A percentile compares a stretch with the other conserved stretches of the same genome.
Conservation (phyloP, 164 flowering plant genomes). For the Umbilicus rupestris region DNA sequence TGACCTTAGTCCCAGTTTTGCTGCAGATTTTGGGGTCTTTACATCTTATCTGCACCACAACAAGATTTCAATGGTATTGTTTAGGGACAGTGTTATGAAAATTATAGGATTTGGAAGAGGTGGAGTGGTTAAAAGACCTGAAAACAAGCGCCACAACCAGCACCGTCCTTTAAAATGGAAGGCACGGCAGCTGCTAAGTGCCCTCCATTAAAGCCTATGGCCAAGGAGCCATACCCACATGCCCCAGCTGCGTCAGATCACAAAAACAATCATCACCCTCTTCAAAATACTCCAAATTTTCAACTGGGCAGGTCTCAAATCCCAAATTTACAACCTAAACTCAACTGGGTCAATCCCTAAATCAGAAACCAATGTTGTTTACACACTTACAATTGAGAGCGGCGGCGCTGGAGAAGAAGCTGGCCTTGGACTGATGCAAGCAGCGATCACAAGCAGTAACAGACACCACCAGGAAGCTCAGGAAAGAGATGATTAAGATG, state of each 20-base stretch:
- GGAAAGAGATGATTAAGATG: slow-evolving; percentile 10
- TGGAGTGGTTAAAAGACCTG: slow-evolving; percentile 30
- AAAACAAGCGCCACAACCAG: slow-evolving; percentile 89
- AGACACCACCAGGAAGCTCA: slow-evolving; percentile 31
- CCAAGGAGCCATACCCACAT: slow-evolving; percentile 85
- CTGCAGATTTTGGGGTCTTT: slow-evolving; percentile 45
- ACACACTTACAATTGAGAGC: slow-evolving; percentile 53
- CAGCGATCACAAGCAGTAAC: slow-evolving; percentile 75
- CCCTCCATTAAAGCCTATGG: slow-evolving; percentile 47
- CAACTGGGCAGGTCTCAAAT: slow-evolving; percentile 16
- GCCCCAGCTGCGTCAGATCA: slow-evolving; percentile 64
- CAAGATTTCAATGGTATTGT: background rate
- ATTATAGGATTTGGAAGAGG: background rate
- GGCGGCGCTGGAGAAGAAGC: slow-evolving; percentile 40
- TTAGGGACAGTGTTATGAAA: background rate
- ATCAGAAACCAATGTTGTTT: too few species aligned
- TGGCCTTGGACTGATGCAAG: slow-evolving; percentile 49
- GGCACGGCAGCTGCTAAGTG: slow-evolving; percentile 63
- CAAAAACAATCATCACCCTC: slow-evolving; percentile 12
- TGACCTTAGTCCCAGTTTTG: slow-evolving; percentile 40
- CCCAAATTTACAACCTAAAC: background rate
- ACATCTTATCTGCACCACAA: slow-evolving; percentile 59
- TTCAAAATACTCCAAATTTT: background rate
- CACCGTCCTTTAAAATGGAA: slow-evolving; percentile 59
- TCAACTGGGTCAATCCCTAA: background rate